Base-by-base conservation (phyloP, 73 alveolate genomes). In the Urostyla sp. region DNA sequence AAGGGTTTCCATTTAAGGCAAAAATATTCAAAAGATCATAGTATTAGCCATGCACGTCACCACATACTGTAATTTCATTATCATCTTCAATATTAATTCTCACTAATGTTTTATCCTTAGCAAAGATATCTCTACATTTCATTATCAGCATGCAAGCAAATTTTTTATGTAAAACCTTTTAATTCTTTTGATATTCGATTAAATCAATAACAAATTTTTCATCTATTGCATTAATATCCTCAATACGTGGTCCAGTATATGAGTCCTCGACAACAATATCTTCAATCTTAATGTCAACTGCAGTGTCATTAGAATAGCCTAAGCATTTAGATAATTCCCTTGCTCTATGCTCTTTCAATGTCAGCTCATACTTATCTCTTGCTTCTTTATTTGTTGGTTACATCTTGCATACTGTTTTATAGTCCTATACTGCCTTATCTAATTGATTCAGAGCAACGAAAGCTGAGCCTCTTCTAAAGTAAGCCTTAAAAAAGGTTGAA, bases 31-130 rank as follows among this genome's bases (percentile, higher is more conserved):
- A 49, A 75, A 96, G 83, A 79, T 97, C 99, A 80, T 90, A 96
- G 85, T 60, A 97, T 84, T 97, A 93, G 23, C 99, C 99, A 85
- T 97, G 99, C 34, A 95, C 83, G 87, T 97, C 99, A 10, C 99
- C 99, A 51, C 98, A 97, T 0, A 97, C 98, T 8, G 99, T 97
- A 54, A 97, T 80, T 67, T 95, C 97, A 46, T 63, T 82, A 16
- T 92, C 97, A 43, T 94, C 93, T 34, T 93, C 95, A 21, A 90
- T 83, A 4, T 72, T 77, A 35, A 95, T 84, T 72, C 86, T 88
- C 44, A 94, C 86, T 26, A 93, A 69, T 26, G 95, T 66, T 45
- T 61, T 56, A 32, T 85, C 86, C 67, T 85, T 75, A 67, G 78
- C 87, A 60, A 90, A 80, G 52, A 76, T 72, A 56, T 94, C 95